Conservation (phyloP, 257 asterid species). For the Eucommia ulmoides region DNA sequence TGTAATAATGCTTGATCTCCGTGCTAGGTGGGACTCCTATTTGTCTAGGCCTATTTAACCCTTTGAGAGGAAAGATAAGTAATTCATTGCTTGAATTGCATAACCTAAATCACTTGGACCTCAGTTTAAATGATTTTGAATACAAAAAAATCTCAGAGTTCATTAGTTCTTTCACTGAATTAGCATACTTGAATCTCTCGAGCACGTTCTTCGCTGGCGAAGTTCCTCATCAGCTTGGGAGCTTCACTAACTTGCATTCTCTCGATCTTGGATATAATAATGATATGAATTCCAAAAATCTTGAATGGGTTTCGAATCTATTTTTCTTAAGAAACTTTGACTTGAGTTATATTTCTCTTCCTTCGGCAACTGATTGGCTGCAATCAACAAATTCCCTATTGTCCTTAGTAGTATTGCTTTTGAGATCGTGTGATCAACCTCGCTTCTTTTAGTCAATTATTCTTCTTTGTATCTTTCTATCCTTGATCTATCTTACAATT, state of each 20-base stretch:
- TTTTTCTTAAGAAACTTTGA: slow-evolving; percentile 2
- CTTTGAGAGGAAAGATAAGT: slow-evolving; percentile 19
- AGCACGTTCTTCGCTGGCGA: neutral
- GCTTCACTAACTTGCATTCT: slow-evolving; percentile 4
- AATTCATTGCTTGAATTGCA: slow-evolving; percentile 12
- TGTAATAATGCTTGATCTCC: slow-evolving; percentile 15
- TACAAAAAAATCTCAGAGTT: neutral
- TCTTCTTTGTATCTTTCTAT: slow-evolving; percentile 7
- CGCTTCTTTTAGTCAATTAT: neutral
- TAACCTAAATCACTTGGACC: slow-evolving; percentile 20
- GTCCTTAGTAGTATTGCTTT: slow-evolving; percentile 3
- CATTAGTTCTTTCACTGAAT: slow-evolving; percentile 4
- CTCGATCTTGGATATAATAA: slow-evolving; percentile 7
- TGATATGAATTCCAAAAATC: slow-evolving; percentile 1
- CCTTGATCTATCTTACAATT: neutral
- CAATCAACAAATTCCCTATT: slow-evolving; percentile 6
- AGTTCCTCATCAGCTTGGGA: slow-evolving; percentile 3
- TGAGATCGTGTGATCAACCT: neutral
- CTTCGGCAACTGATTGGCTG: neutral
- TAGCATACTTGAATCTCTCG: slow-evolving; percentile 2
- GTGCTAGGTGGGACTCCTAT: neutral
- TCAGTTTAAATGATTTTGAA: slow-evolving; percentile 12
- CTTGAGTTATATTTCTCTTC: neutral
- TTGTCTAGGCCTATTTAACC: no score
- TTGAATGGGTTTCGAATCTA: slow-evolving; percentile 11